Evolutionary conservation across 2,329 filamentous ascomycete species (phyloP), one percentile per base, ranked within the genome.

Genomic region (Massarina eburnea): DNA sequence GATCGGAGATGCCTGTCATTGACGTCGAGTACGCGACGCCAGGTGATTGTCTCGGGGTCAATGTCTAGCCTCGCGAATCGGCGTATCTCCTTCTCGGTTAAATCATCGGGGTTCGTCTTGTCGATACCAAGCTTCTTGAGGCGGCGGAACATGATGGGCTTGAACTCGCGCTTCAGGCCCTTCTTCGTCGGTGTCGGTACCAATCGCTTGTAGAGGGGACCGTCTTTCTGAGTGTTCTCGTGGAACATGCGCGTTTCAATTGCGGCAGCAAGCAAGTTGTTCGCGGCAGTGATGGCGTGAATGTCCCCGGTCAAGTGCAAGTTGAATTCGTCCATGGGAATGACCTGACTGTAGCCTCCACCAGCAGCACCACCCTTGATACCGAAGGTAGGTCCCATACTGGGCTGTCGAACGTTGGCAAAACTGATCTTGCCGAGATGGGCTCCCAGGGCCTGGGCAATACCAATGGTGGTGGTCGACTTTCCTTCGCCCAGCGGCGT

Each of bases 281-380:
- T 99, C 29, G 94, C 94, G 21, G 92, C 92, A 42, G 91, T 91
- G 64, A 99, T 94, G 55, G 94, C 94, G 71, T 99, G 94, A 46
- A 99, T 97, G 69, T 99, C 94, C 62, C 94, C 94, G 44, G 94
- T 99, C 63, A 99, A 76, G 71, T 99, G 94, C 66, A 99, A 78
- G 74, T 99, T 99, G 79, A 99, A 99, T 72, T 99, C 94, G 62
- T 99, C 94, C 94, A 99, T 99, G 48, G 94, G 94, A 62, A 99
- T 97, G 66, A 99, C 94, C 72, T 99, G 94, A 71, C 90, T 96
- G 82, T 97, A 99, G 30, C 94, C 94, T 71, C 94, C 94, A 63
- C 94, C 94, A 45, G 94, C 94, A 48, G 94, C 94, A 63, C 94
- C 94, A 52, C 94, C 94, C 80, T 99, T 99, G 80, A 99, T 97